phyloP scores from a whole-genome alignment of 2,329 filamentous ascomycete species.

The Stemphylium vesicarium region DNA sequence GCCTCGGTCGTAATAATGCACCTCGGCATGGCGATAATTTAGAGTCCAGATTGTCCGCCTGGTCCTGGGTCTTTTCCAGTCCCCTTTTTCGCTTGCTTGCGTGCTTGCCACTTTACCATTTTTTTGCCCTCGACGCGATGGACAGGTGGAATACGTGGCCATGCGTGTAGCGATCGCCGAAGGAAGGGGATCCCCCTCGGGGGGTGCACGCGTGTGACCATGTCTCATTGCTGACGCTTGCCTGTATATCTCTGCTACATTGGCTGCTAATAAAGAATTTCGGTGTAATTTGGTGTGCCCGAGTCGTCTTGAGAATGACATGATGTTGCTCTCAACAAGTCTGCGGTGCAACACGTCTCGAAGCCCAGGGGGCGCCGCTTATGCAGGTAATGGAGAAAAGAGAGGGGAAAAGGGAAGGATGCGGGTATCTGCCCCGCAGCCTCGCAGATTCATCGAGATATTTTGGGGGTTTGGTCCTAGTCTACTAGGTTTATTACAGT shows the following conservation, averaged over 20 bases:
- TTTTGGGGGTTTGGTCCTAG: neutral
- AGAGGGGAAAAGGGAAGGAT: neutral
- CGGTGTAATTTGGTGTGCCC: neutral
- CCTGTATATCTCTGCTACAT: neutral
- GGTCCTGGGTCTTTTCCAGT: neutral
- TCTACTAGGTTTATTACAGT: neutral
- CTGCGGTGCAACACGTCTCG: slow-evolving; percentile 2
- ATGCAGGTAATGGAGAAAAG: slow-evolving; percentile 5
- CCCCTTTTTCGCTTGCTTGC: neutral
- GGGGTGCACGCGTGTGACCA: neutral
- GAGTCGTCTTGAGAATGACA: neutral
- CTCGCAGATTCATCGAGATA: neutral
- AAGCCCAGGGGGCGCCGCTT: neutral
- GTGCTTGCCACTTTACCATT: neutral
- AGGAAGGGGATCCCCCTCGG: neutral
- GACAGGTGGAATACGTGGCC: neutral
- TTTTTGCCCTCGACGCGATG: no score
- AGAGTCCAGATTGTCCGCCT: neutral
- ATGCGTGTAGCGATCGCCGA: neutral
- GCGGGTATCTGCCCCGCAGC: slow-evolving; percentile 3
- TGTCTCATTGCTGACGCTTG: neutral
- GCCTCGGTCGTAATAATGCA: neutral
- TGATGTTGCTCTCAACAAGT: neutral
- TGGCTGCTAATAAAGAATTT: neutral
- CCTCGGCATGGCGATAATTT: neutral